Conservation (phyloP, 2,329 filamentous ascomycete genomes). For the Pyrenophora tritici-repentis region DNA sequence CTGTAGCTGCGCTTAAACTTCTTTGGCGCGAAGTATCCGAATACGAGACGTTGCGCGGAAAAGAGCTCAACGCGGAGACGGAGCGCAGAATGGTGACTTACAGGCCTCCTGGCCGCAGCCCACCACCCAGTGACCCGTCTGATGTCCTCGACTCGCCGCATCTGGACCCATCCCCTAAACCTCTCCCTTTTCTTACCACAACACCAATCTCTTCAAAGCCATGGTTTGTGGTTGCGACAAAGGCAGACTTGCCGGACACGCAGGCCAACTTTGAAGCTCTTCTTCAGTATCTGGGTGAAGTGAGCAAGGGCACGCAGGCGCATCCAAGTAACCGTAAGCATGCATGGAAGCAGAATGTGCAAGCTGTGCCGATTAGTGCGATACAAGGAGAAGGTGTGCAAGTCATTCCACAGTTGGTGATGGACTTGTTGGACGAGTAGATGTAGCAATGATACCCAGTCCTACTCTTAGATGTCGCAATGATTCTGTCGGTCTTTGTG, state of each 20-base stretch:
- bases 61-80: constrained; percentile 68
- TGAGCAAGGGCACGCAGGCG: constrained; percentile 64
- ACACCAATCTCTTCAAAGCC: constrained; percentile 90
- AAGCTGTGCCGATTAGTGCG: constrained; percentile 84
- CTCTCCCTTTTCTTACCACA: constrained; percentile 55
- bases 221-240: constrained; percentile 95
- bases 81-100: constrained; percentile 66
- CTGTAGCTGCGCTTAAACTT: constrained; percentile 75
- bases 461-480: constrained; percentile 1
- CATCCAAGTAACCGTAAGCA: constrained; percentile 74
- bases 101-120: constrained; percentile 32
- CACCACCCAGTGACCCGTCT: constrained; percentile 18
- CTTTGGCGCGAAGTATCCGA: constrained; percentile 90
- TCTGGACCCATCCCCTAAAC: constrained; percentile 31
- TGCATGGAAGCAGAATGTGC: constrained; percentile 63
- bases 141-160: constrained; percentile 30
- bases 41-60: constrained; percentile 81
- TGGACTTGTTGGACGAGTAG: constrained; percentile 62
- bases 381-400: constrained; percentile 85
- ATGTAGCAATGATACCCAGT: constrained; percentile 11
- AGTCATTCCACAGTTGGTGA: constrained; percentile 71
- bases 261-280: constrained; percentile 75
- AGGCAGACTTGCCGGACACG: constrained; percentile 81
- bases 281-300: constrained; percentile 69
- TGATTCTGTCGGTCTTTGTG: too few species aligned